A percentile compares a stretch with the other conserved stretches of the same genome.
Evolutionary conservation across 441 rosid species (phyloP).

Genomic region (Lepidium campestre): DNA sequence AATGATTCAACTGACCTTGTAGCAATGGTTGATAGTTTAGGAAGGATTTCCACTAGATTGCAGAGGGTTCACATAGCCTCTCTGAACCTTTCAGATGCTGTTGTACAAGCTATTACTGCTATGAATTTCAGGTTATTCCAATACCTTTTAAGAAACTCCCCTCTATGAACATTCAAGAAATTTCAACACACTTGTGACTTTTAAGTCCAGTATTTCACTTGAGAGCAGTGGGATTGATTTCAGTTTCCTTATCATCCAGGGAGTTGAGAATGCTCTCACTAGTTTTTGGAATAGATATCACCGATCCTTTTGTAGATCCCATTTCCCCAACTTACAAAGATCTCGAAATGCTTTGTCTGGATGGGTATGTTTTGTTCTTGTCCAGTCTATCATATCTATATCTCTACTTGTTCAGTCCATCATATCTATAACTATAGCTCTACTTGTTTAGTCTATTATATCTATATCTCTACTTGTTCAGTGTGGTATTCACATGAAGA

Average conservation of each 20-base stretch:
- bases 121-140: constrained; percentile 71
- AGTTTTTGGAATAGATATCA: constrained; percentile 83
- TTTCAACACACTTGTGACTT: too few relatives aligned
- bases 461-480: background rate
- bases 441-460: background rate
- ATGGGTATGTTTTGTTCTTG: constrained; percentile 67
- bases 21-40: constrained; percentile 61
- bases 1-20: constrained; percentile 72
- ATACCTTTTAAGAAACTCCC: background rate
- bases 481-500: background rate
- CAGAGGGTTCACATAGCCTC: constrained; percentile 89
- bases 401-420: background rate
- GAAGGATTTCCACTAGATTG: constrained; percentile 63
- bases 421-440: background rate
- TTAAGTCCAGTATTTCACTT: background rate
- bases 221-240: background rate
- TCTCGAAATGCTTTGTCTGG: constrained; percentile 86
- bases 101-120: constrained; percentile 77
- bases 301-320: constrained; percentile 93
- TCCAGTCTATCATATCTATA: background rate
- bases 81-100: constrained; percentile 62
- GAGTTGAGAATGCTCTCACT: constrained; percentile 85
- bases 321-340: constrained; percentile 69
- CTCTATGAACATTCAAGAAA: background rate
- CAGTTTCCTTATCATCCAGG: constrained; percentile 37